phyloP scores from a whole-genome alignment of 768 basidiomycete genomes.

The Lentinula sp. region DNA sequence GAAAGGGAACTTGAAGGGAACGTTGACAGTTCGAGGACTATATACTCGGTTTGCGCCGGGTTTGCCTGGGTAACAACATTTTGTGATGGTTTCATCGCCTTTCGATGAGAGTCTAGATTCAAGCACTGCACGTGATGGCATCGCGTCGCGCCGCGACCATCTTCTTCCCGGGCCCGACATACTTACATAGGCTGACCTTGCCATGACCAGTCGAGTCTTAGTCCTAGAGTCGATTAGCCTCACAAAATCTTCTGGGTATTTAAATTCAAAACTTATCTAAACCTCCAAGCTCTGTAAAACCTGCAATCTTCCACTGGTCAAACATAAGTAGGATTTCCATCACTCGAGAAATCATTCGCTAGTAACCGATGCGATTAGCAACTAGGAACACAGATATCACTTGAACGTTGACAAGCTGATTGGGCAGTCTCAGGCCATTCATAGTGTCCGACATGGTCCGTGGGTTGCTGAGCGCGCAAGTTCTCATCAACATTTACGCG shows the following conservation, averaged over 20 bases:
- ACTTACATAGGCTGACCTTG: neutral
- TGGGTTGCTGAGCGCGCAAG: too few relatives aligned
- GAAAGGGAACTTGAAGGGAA: neutral
- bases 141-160: neutral
- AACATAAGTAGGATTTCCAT: neutral
- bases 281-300: too few relatives aligned
- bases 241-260: too few relatives aligned
- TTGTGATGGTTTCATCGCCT: neutral
- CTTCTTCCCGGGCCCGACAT: neutral
- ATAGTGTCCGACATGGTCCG: neutral
- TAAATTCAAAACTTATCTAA: too few relatives aligned
- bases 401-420: neutral
- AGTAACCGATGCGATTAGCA: neutral
- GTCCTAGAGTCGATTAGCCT: too few relatives aligned
- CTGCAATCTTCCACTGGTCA: too few relatives aligned
- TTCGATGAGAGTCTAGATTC: neutral
- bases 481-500: neutral
- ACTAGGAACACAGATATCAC: neutral
- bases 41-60: neutral
- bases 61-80: neutral
- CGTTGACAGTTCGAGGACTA: neutral
- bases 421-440: neutral
- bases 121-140: neutral
- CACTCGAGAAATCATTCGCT: neutral
- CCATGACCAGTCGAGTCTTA: neutral